phyloP scores from a whole-genome alignment of 2,329 filamentous ascomycete species.

The Dichotomopilus funicola region DNA sequence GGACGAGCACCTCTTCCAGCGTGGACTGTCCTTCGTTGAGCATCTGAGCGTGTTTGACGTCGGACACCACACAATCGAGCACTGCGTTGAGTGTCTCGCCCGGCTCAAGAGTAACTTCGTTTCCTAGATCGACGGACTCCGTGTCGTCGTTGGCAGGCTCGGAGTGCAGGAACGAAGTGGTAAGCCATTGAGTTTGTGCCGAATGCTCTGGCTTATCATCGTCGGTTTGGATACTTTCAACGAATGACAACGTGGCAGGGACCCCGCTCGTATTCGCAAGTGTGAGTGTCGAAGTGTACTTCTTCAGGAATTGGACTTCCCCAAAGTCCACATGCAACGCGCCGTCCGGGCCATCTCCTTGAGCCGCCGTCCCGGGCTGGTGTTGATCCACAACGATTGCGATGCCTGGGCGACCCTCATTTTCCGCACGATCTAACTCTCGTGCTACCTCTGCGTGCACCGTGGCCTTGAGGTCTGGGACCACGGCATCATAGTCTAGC shows the following conservation, averaged over 20 bases:
- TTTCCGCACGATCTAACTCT: conserved; percentile 84
- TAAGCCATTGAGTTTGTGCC: conserved; percentile 59
- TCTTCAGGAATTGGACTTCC: conserved; percentile 61
- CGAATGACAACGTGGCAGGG: conserved; percentile 70
- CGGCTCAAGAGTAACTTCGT: conserved; percentile 65
- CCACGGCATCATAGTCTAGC: conserved; percentile 77
- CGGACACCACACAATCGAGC: conserved; percentile 60
- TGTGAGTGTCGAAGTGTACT: conserved; percentile 62
- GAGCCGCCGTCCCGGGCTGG: conserved; percentile 31
- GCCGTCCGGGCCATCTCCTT: conserved; percentile 37
- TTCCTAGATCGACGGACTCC: conserved; percentile 29
- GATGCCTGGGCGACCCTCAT: conserved; percentile 76
- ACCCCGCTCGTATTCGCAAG: conserved; percentile 90
- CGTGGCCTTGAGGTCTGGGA: conserved; percentile 75
- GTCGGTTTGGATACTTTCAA: conserved; percentile 57
- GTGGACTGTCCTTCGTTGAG: conserved; percentile 62
- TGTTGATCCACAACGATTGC: conserved; percentile 71
- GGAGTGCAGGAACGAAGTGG: conserved; percentile 54
- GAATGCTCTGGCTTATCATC: conserved; percentile 29
- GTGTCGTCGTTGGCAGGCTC: conserved; percentile 33
- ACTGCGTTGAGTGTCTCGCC: conserved; percentile 73
- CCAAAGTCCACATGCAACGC: conserved; percentile 63
- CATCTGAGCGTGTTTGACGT: conserved; percentile 55
- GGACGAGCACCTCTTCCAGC: conserved; percentile 81
- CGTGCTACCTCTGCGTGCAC: conserved; percentile 81